phyloP scores from a whole-genome alignment of 2,329 filamentous ascomycete genomes.

The Pestalotiopsis sp. region DNA sequence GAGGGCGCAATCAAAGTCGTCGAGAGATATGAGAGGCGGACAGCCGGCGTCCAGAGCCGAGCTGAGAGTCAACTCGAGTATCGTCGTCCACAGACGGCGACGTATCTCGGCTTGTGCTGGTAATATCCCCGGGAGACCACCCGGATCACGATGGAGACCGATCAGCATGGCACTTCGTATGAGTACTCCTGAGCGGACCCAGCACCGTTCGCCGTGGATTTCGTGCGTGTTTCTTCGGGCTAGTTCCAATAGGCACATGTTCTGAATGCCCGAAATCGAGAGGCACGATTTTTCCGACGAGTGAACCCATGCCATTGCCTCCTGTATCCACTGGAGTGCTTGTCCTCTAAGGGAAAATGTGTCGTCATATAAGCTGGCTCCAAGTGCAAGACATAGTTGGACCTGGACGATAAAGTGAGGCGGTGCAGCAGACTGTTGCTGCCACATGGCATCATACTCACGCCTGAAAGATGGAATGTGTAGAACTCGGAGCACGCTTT shows the following conservation, averaged over 20 bases:
- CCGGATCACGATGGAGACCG: conserved; percentile 54
- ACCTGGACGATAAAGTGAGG: conserved; percentile 57
- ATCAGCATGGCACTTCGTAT: conserved; percentile 51
- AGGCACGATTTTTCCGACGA: conserved; percentile 51
- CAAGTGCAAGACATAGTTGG: conserved; percentile 63
- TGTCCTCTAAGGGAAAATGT: conserved; percentile 49
- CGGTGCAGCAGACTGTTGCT: conserved; percentile 17
- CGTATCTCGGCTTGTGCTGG: conserved; percentile 48
- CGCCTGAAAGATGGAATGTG: conserved; percentile 52
- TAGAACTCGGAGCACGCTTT: conserved; percentile 51
- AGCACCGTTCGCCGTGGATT: conserved; percentile 47
- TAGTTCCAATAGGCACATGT: conserved; percentile 44
- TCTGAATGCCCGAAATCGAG: conserved; percentile 54
- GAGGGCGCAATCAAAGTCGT: conserved; percentile 51
- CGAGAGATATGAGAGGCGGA: conserved; percentile 44
- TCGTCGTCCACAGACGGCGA: conserved; percentile 55
- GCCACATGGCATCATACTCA: conserved; percentile 56
- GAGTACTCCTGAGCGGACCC: conserved; percentile 48
- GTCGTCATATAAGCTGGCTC: conserved; percentile 53
- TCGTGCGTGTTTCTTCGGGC: conserved; percentile 39
- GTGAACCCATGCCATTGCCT: conserved; percentile 57
- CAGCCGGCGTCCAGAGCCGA: conserved; percentile 49
- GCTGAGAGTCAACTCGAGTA: conserved; percentile 50
- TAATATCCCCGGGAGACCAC: conserved; percentile 35
- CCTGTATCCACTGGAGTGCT: conserved; percentile 60